Evolutionary conservation across 495 filamentous ascomycete species (phyloP).

Genomic region (Xylaria venustula): DNA sequence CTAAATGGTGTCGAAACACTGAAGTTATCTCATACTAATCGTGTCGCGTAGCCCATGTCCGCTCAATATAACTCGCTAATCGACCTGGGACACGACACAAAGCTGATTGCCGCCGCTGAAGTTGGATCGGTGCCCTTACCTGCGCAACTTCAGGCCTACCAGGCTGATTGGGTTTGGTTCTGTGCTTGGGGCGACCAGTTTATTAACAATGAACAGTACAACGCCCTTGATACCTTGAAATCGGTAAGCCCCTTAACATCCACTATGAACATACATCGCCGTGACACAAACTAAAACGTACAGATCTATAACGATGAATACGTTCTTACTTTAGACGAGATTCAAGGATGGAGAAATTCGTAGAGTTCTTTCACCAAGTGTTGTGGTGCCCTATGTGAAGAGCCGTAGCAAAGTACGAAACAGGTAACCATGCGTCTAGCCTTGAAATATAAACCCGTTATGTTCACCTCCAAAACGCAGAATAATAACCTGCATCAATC

Average conservation of each 20-base stretch:
- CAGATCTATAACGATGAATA: too few species aligned
- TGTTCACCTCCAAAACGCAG: too few species aligned
- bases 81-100: conserved; percentile 41
- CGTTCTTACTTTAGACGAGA: too few species aligned
- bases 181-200: conserved; percentile 42
- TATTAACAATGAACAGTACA: conserved; percentile 25
- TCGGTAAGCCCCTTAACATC: neutral
- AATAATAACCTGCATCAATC: too few species aligned
- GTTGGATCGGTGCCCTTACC: conserved; percentile 46
- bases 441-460: too few species aligned
- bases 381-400: too few species aligned
- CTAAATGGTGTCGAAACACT: neutral
- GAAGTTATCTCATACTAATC: neutral
- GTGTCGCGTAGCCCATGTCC: conserved; percentile 28
- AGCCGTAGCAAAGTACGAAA: too few species aligned
- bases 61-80: conserved; percentile 44
- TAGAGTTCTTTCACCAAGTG: too few species aligned
- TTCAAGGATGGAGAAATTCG: too few species aligned
- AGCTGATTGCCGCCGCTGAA: conserved; percentile 47
- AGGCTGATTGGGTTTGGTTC: conserved; percentile 49
- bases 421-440: too few species aligned
- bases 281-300: too few species aligned
- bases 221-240: conserved; percentile 25
- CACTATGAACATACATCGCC: too few species aligned
- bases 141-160: conserved; percentile 37